Evolutionary conservation across 371 early-diverging fungal species (phyloP).

Genomic region (Entomophthora muscae): DNA sequence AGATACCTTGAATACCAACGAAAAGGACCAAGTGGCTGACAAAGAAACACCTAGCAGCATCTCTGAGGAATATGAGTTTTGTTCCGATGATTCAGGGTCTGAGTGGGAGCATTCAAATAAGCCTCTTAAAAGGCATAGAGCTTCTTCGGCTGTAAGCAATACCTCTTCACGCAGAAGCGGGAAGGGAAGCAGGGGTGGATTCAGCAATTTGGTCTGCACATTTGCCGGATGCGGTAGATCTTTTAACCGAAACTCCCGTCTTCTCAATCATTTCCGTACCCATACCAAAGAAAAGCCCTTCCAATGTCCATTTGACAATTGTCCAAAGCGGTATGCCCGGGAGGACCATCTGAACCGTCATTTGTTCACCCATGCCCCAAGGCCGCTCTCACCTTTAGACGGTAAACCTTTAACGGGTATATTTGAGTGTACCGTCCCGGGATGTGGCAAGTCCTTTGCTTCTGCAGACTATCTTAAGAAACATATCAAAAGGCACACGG

Average conservation of each 20-base stretch:
- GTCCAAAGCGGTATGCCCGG: neutral
- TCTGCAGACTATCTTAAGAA: neutral
- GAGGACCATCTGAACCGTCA: constrained; percentile 1
- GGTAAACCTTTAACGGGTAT: neutral
- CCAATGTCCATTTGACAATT: neutral
- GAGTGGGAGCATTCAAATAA: no score
- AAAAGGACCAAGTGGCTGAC: no score
- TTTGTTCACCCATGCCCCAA: neutral
- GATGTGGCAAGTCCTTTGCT: neutral
- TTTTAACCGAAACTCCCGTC: neutral
- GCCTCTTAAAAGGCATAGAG: no score
- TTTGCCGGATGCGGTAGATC: neutral
- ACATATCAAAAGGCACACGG: neutral
- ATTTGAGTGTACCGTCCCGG: neutral
- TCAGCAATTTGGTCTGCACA: neutral
- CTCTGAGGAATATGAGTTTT: no score
- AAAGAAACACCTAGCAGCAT: no score
- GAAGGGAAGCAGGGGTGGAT: neutral
- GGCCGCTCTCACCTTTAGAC: neutral
- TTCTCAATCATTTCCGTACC: constrained; percentile 57
- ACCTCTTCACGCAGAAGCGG: neutral
- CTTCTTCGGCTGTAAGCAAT: neutral
- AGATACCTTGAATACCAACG: no score
- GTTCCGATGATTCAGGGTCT: no score
- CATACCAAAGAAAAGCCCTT: constrained; percentile 65